Conservation (phyloP, 441 rosid genomes). For the Pelargonium australe region DNA sequence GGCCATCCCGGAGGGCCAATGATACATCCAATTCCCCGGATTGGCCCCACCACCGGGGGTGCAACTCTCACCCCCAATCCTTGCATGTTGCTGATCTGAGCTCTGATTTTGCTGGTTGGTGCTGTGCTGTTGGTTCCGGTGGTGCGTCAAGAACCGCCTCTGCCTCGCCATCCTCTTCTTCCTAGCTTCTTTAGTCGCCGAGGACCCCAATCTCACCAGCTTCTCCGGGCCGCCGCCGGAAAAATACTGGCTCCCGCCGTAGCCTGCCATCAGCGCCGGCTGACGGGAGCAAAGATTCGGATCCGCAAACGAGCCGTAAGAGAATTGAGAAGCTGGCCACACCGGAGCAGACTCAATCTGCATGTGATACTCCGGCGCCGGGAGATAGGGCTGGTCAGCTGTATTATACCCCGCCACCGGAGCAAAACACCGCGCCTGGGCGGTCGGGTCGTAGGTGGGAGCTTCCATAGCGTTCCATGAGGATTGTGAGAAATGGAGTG, state of each 20-base stretch:
- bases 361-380: slow-evolving; percentile 40
- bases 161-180: slow-evolving; percentile 97
- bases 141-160: slow-evolving; percentile 49
- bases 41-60: slow-evolving; percentile 10
- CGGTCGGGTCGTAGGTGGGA: not conserved
- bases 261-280: slow-evolving; percentile 33
- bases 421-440: not conserved
- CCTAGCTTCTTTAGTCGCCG: slow-evolving; percentile 83
- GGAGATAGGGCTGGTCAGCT: slow-evolving; percentile 24
- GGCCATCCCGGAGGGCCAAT: slow-evolving; percentile 37
- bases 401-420: no score
- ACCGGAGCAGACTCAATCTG: slow-evolving; percentile 43
- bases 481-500: slow-evolving; percentile 17
- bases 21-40: slow-evolving; percentile 48
- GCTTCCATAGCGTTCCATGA: not conserved
- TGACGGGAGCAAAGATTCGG: slow-evolving; percentile 2
- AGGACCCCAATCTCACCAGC: slow-evolving; percentile 49
- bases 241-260: slow-evolving; percentile 35
- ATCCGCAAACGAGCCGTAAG: slow-evolving; percentile 38
- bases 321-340: slow-evolving; percentile 53
- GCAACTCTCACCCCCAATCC: slow-evolving; percentile 38
- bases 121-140: slow-evolving; percentile 26
- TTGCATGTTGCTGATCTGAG: slow-evolving; percentile 34
- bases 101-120: slow-evolving; percentile 29
- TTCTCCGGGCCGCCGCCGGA: slow-evolving; percentile 38